Evolutionary conservation across 139 green algal species (phyloP).

Genomic region (Chlamydomonas sphaeroides): DNA sequence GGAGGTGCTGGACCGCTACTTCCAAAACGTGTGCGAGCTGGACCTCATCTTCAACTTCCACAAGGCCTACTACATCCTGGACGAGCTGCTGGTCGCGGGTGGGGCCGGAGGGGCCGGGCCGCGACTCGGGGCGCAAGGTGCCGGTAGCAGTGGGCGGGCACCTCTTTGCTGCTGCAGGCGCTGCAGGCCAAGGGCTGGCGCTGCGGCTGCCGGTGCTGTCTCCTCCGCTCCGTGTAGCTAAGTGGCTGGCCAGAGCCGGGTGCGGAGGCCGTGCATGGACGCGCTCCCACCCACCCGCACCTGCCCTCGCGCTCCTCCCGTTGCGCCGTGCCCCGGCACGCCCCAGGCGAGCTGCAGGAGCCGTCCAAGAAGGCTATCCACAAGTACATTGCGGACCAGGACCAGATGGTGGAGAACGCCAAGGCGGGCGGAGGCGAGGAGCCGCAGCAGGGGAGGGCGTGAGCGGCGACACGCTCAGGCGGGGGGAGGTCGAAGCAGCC

Average conservation of each 20-base stretch:
- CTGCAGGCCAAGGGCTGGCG: too few species aligned
- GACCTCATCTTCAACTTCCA: conserved; percentile 99
- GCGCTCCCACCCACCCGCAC: too few species aligned
- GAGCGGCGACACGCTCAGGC: too few species aligned
- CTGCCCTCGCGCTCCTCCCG: too few species aligned
- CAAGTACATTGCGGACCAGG: conserved; percentile 78
- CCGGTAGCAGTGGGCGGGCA: too few species aligned
- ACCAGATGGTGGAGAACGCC: conserved; percentile 83
- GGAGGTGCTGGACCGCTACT: conserved; percentile 95
- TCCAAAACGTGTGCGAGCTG: conserved; percentile 99
- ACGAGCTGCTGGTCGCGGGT: conserved; percentile 94
- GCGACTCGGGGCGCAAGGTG: background rate
- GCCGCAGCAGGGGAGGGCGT: background rate
- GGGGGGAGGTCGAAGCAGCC: too few species aligned
- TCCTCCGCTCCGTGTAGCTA: too few species aligned
- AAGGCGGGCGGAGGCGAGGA: conserved; percentile 53
- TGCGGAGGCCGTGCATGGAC: too few species aligned
- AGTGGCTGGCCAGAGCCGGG: too few species aligned
- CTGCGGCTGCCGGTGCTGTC: too few species aligned
- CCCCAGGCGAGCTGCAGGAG: conserved; percentile 92
- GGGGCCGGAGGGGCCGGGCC: background rate
- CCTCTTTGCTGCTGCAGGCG: too few species aligned
- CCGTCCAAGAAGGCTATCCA: conserved; percentile 86
- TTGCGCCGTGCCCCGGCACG: too few species aligned
- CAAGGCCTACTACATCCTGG: conserved; percentile 99